phyloP scores from a whole-genome alignment of 305 asterid genomes.

The Nicotiana rustica region DNA sequence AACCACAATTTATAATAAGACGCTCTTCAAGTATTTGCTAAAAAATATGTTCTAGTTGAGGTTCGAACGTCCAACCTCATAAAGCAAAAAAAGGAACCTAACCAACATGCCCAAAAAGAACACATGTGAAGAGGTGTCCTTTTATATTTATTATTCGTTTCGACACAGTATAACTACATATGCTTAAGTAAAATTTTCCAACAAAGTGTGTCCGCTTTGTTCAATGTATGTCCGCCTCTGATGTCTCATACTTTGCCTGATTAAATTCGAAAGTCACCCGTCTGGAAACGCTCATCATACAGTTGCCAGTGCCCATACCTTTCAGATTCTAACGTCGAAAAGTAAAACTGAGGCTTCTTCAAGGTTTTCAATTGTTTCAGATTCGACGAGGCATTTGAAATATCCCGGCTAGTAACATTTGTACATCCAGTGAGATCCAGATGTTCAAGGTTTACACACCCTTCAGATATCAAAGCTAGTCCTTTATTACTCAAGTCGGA shows the following conservation, averaged over 20 bases:
- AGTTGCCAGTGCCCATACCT: slow-evolving; percentile 83
- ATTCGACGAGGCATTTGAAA: slow-evolving; percentile 52
- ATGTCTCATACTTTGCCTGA: background rate
- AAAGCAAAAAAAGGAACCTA: too few species aligned
- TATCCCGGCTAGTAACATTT: slow-evolving; percentile 65
- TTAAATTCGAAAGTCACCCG: slow-evolving; percentile 78
- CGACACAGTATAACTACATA: too few species aligned
- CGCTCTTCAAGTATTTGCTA: too few species aligned
- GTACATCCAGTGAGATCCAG: slow-evolving; percentile 81
- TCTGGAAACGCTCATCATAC: slow-evolving; percentile 82
- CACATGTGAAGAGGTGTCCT: too few species aligned
- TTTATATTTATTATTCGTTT: too few species aligned
- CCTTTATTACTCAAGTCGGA: slow-evolving; percentile 71
- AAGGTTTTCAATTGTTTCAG: slow-evolving; percentile 64
- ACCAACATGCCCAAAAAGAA: too few species aligned
- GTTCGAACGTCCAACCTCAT: too few species aligned
- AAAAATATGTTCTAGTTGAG: too few species aligned
- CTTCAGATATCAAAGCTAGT: slow-evolving; percentile 66
- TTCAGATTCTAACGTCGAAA: slow-evolving; percentile 64
- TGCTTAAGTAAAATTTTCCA: too few species aligned
- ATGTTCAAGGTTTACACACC: slow-evolving; percentile 70
- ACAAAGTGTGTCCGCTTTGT: too few species aligned
- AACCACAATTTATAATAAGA: too few species aligned
- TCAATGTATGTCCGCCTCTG: too few species aligned
- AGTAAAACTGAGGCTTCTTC: slow-evolving; percentile 70